These are phyloP conservation scores for Uromyces viciae-fabae DNA, from an alignment of 1,284 basidiomycete genomes.

Conservation along the genomic window DNA sequence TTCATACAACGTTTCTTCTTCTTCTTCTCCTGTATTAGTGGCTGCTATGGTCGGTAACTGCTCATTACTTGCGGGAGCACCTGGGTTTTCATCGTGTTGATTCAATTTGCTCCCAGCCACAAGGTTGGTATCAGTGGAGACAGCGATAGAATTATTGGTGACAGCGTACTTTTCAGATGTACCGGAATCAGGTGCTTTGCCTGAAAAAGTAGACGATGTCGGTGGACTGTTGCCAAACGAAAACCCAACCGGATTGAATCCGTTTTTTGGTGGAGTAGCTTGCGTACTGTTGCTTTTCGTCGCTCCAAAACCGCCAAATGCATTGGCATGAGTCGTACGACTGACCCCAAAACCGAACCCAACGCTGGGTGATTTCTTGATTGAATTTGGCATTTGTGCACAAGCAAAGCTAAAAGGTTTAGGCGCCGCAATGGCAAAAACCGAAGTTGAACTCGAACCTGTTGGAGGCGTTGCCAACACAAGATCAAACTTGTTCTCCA, in stretches of 20 bases:
- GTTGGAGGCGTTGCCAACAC: not conserved
- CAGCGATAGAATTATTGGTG: not conserved
- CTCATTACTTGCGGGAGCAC: not conserved
- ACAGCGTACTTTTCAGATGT: not conserved
- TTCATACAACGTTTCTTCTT: slow-evolving; percentile 37
- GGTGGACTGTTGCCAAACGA: slow-evolving; percentile 40
- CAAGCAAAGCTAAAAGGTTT: slow-evolving; percentile 22
- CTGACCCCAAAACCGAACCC: slow-evolving; percentile 14
- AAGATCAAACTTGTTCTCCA: not conserved
- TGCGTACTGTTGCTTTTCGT: not conserved
- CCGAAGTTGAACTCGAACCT: not conserved
- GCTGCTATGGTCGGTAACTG: not conserved
- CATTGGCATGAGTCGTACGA: not conserved
- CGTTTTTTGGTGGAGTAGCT: slow-evolving; percentile 17
- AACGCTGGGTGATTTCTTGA: slow-evolving; percentile 10
- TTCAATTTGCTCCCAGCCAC: not conserved
- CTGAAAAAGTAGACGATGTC: not conserved
- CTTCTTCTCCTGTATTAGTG: slow-evolving; percentile 23
- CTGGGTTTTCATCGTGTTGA: not conserved
- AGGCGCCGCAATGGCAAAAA: not conserved
- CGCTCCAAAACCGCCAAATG: slow-evolving; percentile 28
- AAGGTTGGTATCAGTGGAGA: not conserved
- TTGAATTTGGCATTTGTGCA: not conserved
- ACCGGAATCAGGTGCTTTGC: not conserved
- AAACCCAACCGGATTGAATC: slow-evolving; percentile 39